phyloP scores from a whole-genome alignment of 1,284 basidiomycete species.

The Austroboletus sp. region DNA sequence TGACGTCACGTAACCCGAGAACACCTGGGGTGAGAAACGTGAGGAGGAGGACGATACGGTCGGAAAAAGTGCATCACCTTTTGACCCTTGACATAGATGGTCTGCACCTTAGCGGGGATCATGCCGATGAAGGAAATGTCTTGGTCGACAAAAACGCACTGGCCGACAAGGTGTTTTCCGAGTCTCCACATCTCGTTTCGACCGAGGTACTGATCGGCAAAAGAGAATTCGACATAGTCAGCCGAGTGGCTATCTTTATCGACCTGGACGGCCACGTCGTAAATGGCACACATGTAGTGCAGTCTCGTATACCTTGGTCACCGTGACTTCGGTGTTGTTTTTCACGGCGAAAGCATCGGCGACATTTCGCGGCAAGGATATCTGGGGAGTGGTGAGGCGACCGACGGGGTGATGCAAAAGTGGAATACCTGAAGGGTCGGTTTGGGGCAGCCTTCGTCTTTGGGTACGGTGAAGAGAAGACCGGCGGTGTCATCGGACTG shows the following conservation, averaged over 20 bases:
- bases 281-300: not conserved
- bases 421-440: slow-evolving; percentile 56
- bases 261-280: slow-evolving; percentile 43
- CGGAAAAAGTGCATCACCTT: slow-evolving; percentile 40
- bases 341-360: slow-evolving; percentile 64
- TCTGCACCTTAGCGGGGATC: slow-evolving; percentile 72
- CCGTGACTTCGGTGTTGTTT: slow-evolving; percentile 62
- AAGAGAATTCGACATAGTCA: slow-evolving; percentile 82
- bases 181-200: slow-evolving; percentile 91
- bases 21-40: slow-evolving; percentile 44
- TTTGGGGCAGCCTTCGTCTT: slow-evolving; percentile 53
- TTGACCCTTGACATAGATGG: slow-evolving; percentile 62
- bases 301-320: slow-evolving; percentile 52
- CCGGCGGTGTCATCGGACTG: slow-evolving; percentile 41
- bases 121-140: slow-evolving; percentile 73
- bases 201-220: slow-evolving; percentile 88
- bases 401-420: slow-evolving; percentile 1
- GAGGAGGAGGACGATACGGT: slow-evolving; percentile 3
- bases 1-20: slow-evolving; percentile 75
- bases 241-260: slow-evolving; percentile 59
- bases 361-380: slow-evolving; percentile 63
- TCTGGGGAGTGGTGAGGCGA: slow-evolving; percentile 36
- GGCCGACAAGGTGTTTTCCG: slow-evolving; percentile 69
- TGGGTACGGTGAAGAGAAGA: slow-evolving; percentile 60
- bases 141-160: slow-evolving; percentile 65